Evolutionary conservation across 805 yeast genomes (phyloP), one percentile per base, ranked within the genome.

Genomic region (Alloascoidea hylecoeti): DNA sequence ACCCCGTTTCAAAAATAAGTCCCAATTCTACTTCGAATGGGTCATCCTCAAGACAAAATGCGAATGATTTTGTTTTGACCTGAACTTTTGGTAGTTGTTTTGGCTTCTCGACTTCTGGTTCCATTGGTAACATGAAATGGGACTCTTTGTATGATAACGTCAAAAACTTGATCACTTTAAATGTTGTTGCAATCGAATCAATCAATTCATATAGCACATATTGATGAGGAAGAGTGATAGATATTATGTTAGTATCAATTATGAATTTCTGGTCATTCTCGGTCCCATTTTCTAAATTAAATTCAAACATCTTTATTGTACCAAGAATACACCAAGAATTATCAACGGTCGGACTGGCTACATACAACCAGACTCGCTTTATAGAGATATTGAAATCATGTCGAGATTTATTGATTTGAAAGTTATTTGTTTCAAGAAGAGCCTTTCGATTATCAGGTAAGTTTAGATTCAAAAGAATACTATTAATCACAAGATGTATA

Each of bases 21-120:
- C 72, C 68, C 36, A 88, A 57, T 47, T 83, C 77, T 4, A 75
- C 64, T 55, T 89, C 97, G 53, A 88, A 86, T 4, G 94, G 89
- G 55, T 89, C 96, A 53, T 83, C 94, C 39, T 83, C 95, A 44
- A 86, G 64, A 16, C 78, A 66, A 30, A 86, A 58, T 3, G 78
- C 62, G 44, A 83, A 63, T 33, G 70, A 61, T 4, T 62, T 62
- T 0, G 94, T 62, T 34, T 59, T 66, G 30, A 86, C 46, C 15
- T 68, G 65, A 2, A 84, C 57, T n/a, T n/a, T 23, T 23, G 30
- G 30, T 9, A 23, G 9, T n/a, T 23, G 13, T n/a, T 45, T 46
- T 27, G 50, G 62, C 39, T 48, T 53, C 39, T 38, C 36, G 6
- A 16, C 16, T 6, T 5, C n/a, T n/a, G 36, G 36, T 14, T 14